phyloP scores from a whole-genome alignment of 805 yeast species.

The Naumovozyma baii region DNA sequence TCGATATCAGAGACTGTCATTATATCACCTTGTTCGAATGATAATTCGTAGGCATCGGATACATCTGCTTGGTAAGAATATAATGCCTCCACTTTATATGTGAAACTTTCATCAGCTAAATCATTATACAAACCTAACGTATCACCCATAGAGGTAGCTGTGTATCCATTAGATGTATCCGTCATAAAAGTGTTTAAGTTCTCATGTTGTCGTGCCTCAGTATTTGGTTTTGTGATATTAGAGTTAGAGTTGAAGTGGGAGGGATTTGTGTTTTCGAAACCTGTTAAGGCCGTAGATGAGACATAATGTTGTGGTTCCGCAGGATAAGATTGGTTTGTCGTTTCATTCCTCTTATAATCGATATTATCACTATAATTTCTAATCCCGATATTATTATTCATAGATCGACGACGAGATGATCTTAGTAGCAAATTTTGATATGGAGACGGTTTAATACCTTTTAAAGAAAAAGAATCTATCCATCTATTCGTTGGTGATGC shows the following conservation, averaged over 20 bases:
- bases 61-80: conserved; percentile 84
- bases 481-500: conserved; percentile 79
- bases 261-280: conserved; percentile 44
- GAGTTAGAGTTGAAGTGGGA: background rate
- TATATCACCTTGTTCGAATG: conserved; percentile 85
- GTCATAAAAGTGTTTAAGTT: conserved; percentile 21
- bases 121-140: conserved; percentile 30
- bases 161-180: conserved; percentile 23
- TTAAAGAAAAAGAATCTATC: conserved; percentile 71
- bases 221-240: conserved; percentile 4
- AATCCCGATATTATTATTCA: conserved; percentile 2
- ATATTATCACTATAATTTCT: background rate
- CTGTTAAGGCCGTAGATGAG: conserved; percentile 49
- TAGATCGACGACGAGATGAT: conserved; percentile 17
- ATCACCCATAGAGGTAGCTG: conserved; percentile 30
- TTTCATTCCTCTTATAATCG: background rate
- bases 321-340: conserved; percentile 5
- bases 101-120: conserved; percentile 40
- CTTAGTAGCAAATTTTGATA: conserved; percentile 20
- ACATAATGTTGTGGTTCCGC: conserved; percentile 27
- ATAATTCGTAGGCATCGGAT: conserved; percentile 85
- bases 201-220: conserved; percentile 2
- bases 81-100: conserved; percentile 77
- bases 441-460: conserved; percentile 35
- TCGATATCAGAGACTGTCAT: conserved; percentile 84